These are phyloP conservation scores for Fusarium sp. DNA, from an alignment of 2,329 filamentous ascomycete species.

Conservation along the genomic window DNA sequence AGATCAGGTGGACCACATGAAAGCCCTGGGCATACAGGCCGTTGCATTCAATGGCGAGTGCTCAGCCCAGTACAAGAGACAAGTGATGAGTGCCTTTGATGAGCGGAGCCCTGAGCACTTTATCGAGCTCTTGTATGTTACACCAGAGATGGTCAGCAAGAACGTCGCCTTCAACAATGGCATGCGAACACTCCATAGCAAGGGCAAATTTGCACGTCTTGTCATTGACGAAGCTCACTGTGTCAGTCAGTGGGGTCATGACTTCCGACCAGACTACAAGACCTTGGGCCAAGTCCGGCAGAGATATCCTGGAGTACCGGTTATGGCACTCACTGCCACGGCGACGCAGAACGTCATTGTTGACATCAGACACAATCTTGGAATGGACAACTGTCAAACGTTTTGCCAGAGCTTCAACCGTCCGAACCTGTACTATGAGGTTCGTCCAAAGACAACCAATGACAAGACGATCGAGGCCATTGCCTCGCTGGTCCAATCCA, in stretches of 20 bases:
- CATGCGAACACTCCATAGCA: constrained; percentile 75
- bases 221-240: constrained; percentile 99
- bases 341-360: constrained; percentile 93
- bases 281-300: constrained; percentile 79
- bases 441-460: constrained; percentile 76
- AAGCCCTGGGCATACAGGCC: constrained; percentile 80
- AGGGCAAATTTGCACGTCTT: constrained; percentile 82
- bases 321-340: constrained; percentile 96
- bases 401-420: constrained; percentile 97
- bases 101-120: constrained; percentile 76
- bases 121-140: constrained; percentile 92
- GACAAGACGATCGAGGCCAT: constrained; percentile 60
- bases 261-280: constrained; percentile 97
- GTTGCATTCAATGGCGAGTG: constrained; percentile 85
- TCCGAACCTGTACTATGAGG: constrained; percentile 93
- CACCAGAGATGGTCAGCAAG: constrained; percentile 95
- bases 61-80: constrained; percentile 68
- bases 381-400: constrained; percentile 80
- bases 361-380: constrained; percentile 92
- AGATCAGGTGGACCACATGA: constrained; percentile 90
- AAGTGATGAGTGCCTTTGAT: constrained; percentile 74
- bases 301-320: constrained; percentile 81
- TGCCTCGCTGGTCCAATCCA: constrained; percentile 75
- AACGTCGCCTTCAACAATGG: constrained; percentile 75
- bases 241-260: constrained; percentile 98